Evolutionary conservation across 108 stramenopile genomes (phyloP), one percentile per base, ranked within the genome.

Genomic region (Nitzschia putrida): DNA sequence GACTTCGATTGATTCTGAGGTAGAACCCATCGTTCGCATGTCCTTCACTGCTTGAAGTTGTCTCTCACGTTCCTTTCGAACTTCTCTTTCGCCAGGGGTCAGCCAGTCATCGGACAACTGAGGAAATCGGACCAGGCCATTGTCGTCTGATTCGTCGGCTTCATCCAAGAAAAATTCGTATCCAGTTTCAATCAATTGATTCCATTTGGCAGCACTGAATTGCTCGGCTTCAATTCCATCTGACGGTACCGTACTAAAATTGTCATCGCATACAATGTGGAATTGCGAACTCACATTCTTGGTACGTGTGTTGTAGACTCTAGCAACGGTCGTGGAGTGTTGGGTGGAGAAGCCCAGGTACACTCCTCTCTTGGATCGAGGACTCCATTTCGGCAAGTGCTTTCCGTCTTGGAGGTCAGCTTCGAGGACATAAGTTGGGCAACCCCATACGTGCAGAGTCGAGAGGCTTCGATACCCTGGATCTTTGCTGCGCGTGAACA

Each of bases 321-420:
- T 59, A 0, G 80, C 77, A 23, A 88, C 71, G 1, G 57, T 71
- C 8, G 74, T 64, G 10, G 87, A 80, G 47, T 85, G 84, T 4
- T 55, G 12, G 0, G 69, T 11, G 2, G 80, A 83, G 38, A 80
- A 65, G 0, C 87, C 84, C 26, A 85, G 47, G 45, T 71, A 88
- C 53, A 75, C 58, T 5, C 86, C 83, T 61, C 59, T 71, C 20
- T 64, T 66, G 2, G 78, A 57, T 0, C 78, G 65, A 8, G 73
- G 77, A 12, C 77, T 63, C 85, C 82, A 86, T 41, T 72, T 80
- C 8, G 86, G 82, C 7, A 83, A 22, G 47, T 83, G 81, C 74
- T 83, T 87, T 22, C 78, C 80, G 44, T 83, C 86, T 80, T 84
- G 83, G 6, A 87, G 71, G 23, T 54, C 66, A 16, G 83, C 80